A percentile compares a stretch with the other conserved stretches of the same genome.
Evolutionary conservation across 352 stramenopile species (phyloP).

Genomic region (Globisporangium perplexum): DNA sequence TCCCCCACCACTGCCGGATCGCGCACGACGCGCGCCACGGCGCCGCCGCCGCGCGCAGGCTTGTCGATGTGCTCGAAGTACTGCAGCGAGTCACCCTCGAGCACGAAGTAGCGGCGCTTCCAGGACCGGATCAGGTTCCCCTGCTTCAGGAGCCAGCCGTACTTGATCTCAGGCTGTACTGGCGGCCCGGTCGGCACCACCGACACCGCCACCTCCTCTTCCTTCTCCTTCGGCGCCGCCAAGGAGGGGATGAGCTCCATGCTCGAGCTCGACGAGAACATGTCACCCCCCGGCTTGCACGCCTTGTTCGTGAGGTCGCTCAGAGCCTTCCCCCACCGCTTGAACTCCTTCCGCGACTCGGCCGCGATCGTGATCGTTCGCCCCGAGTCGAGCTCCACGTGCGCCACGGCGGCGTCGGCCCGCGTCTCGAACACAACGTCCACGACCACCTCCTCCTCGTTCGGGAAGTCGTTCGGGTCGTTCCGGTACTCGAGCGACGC

Average conservation of each 20-base stretch:
- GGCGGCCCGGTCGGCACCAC: neutral
- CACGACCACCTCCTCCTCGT: conserved; percentile 39
- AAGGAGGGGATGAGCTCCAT: no score
- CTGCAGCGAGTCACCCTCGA: conserved; percentile 39
- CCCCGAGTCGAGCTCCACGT: conserved; percentile 52
- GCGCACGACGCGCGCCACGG: conserved; percentile 41
- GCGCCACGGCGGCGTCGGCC: conserved; percentile 22
- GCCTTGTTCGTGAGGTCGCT: conserved; percentile 34
- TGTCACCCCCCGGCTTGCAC: neutral
- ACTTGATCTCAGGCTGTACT: conserved; percentile 19
- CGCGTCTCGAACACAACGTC: conserved; percentile 36
- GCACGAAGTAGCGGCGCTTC: conserved; percentile 66
- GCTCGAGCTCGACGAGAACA: neutral
- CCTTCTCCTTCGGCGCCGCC: neutral
- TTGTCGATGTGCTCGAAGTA: conserved; percentile 48
- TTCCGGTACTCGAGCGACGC: conserved; percentile 62
- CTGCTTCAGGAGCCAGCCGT: conserved; percentile 64
- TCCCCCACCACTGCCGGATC: conserved; percentile 18
- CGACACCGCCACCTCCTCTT: neutral
- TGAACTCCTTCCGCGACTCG: conserved; percentile 32
- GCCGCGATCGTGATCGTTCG: conserved; percentile 41
- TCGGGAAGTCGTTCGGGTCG: conserved; percentile 35
- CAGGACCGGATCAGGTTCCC: conserved; percentile 35
- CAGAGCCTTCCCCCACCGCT: conserved; percentile 52
- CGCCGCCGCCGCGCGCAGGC: conserved; percentile 28